Evolutionary conservation across 2,329 filamentous ascomycete species (phyloP), one percentile per base, ranked within the genome.

Genomic region (Cordyceps cateniannulata): DNA sequence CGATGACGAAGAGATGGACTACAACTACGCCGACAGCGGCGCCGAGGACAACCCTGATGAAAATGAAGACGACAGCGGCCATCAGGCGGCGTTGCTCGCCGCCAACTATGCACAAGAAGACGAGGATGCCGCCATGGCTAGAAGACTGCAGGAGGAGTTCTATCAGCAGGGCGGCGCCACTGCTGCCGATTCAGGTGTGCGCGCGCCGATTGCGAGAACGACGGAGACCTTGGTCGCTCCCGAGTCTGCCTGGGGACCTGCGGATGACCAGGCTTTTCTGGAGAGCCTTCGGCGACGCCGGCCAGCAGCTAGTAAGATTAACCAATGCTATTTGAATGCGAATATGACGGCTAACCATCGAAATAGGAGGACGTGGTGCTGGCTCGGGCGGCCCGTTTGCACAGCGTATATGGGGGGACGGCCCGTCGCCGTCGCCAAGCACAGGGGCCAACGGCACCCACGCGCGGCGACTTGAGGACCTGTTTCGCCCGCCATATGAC

Each of bases 401-500:
- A 16, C 74, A 76, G 63, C 68, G 72, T 52, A 75, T 76, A 64
- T 76, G 74, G 74, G 65, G 60, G 16, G 73, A 73, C 32, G 65
- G 70, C 9, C 25, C 65, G 3, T 63, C 64, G 22, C 54, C 68
- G n/a, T 45, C n/a, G 7, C 67, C 20, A 9, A 55, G 64, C 22
- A 61, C 70, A 40, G 55, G 62, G 32, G 72, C 86, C 25, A 84
- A 88, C 68, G 81, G 64, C 6, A 80, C 81, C 45, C 92, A 95
- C 71, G 85, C 88, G 10, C 88, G 83, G 65, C 86, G 90, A 68
- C 85, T 99, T 4, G 92, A 93, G 42, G 91, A 98, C 71, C 84
- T 99, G 63, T 99, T 96, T 75, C 85, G 93, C 44, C 95, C 95
- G 2, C 95, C 95, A 0, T 95, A 93, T 72, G 91, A 97, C 42